Evolutionary conservation across 306 rosid species (phyloP), one percentile per base, ranked within the genome.

Genomic region (Sechiopsis laciniata): DNA sequence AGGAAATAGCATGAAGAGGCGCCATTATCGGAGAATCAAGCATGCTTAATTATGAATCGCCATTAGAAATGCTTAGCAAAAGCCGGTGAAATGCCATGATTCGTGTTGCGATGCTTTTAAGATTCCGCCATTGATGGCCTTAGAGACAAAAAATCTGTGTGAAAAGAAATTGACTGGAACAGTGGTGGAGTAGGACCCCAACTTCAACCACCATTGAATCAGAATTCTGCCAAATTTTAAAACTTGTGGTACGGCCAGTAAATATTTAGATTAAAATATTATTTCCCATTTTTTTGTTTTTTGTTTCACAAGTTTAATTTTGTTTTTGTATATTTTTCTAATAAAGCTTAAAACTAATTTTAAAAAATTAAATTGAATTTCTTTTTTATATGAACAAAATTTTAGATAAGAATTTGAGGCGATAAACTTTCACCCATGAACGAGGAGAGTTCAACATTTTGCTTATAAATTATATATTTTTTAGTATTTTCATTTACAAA

Each of bases 21-120:
- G 42, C 11, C 51, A 72, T 72, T 54, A 72, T 55, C 75, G 10
- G 8, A 35, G 8, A 15, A 9, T 55, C 52, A 40, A 72, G 75
- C 79, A 54, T 65, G 74, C 74, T 40, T 20, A 55, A 66, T 68
- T 55, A 72, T 72, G 75, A 55, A 17, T 20, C 21, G 46, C 58
- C 52, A 64, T 64, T 8, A 50, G n/a, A 60, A 35, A 6, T 50
- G 20, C 42, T 14, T 22, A 48, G 15, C 22, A 48, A 67, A 46
- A 52, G 55, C 40, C 3, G 73, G 21, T 68, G 14, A 68, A 35
- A 64, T 2, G 20, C 55, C 55, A 67, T 69, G 15, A 69, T 46
- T 32, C 61, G n/a, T 19, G 37, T 37, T 20, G 21, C 29, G 45
- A 10, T 53, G 26, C 78, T 65, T 64, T 75, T 75, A 0, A 75